Conservation (phyloP, 2,329 filamentous ascomycete species). For the Trichoderma polysporum region DNA sequence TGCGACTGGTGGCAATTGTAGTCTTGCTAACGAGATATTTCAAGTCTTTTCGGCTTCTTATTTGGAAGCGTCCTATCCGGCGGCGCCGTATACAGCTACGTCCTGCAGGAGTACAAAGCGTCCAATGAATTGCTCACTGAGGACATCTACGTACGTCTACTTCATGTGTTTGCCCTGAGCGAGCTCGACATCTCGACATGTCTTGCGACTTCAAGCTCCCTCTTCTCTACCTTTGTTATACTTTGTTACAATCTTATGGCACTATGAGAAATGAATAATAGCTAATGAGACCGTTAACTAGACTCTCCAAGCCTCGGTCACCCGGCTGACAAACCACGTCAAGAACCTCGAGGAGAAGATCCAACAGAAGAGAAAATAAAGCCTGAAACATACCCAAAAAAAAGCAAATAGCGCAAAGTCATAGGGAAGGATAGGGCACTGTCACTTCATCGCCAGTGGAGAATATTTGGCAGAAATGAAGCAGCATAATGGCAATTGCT, state of each 20-base stretch:
- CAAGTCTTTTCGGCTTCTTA: conserved; percentile 86
- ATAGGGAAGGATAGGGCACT: neutral
- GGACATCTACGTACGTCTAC: conserved; percentile 86
- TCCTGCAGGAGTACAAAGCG: conserved; percentile 88
- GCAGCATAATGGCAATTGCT: neutral
- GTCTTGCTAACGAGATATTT: conserved; percentile 7
- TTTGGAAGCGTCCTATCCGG: conserved; percentile 79
- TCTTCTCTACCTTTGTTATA: no score
- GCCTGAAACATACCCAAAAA: neutral
- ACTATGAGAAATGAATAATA: neutral
- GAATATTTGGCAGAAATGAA: neutral
- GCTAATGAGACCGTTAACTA: conserved; percentile 36
- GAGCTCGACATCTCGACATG: neutral
- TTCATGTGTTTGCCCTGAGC: neutral
- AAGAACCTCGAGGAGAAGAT: conserved; percentile 79
- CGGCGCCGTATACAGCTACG: conserved; percentile 83
- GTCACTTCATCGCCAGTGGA: neutral
- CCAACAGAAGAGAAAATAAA: conserved; percentile 68
- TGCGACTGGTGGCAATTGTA: neutral
- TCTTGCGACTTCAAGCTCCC: no score
- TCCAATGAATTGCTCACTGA: conserved; percentile 91
- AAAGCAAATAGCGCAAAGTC: neutral
- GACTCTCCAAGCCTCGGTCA: conserved; percentile 85
- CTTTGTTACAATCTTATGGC: no score
- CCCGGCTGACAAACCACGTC: conserved; percentile 82